A percentile compares a stretch with the other conserved stretches of the same genome.
phyloP scores from a whole-genome alignment of 805 yeast genomes.

The Wickerhamiella lipophila region DNA sequence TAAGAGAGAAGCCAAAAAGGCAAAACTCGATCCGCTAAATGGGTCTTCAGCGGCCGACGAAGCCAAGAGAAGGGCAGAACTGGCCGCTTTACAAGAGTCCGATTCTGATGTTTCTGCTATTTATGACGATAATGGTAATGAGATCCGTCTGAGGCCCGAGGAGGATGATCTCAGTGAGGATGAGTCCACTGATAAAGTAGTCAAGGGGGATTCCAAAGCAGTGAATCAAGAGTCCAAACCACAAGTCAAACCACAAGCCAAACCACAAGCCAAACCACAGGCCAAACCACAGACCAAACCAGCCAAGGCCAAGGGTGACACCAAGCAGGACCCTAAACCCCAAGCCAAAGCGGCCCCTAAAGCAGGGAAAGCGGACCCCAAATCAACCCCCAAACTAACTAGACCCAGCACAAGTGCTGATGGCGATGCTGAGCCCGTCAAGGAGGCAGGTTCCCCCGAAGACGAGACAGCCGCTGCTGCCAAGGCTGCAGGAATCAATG shows the following conservation, averaged over 20 bases:
- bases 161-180: neutral
- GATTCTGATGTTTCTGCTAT: conserved; percentile 16
- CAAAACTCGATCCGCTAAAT: conserved; percentile 57
- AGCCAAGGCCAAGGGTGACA: neutral
- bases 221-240: neutral
- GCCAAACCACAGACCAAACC: neutral
- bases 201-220: neutral
- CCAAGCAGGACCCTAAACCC: conserved; percentile 9
- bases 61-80: conserved; percentile 21
- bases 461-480: conserved; percentile 23
- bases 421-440: conserved; percentile 12
- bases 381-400: neutral
- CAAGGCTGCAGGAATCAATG: conserved; percentile 37
- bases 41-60: conserved; percentile 28
- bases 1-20: conserved; percentile 49
- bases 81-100: conserved; percentile 18
- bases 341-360: conserved; percentile 19
- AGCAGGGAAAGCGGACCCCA: conserved; percentile 17
- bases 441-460: conserved; percentile 13
- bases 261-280: neutral
- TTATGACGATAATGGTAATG: conserved; percentile 27
- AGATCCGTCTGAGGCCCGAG: conserved; percentile 15
- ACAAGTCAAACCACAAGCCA: neutral
- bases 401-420: neutral
- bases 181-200: neutral